Evolutionary conservation across 2,329 filamentous ascomycete species (phyloP).

Genomic region (Ophiocordyceps camponoti-saundersi): DNA sequence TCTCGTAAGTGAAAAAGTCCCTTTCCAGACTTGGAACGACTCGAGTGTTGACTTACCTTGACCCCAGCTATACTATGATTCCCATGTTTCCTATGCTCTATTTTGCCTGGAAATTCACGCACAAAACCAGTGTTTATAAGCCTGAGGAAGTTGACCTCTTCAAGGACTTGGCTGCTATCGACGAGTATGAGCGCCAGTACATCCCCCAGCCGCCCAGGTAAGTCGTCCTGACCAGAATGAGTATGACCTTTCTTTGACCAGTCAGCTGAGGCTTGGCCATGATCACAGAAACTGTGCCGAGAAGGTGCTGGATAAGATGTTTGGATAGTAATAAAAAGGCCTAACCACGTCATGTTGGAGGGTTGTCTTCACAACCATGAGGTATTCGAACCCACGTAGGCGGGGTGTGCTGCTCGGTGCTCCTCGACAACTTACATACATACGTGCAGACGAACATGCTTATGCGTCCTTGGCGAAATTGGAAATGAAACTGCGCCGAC

Average conservation of each 20-base stretch:
- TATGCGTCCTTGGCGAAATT: too few relatives aligned
- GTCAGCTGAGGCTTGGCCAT: background rate
- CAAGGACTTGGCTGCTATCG: constrained; percentile 46
- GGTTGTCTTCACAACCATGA: too few relatives aligned
- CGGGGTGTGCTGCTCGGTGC: too few relatives aligned
- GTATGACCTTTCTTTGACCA: background rate
- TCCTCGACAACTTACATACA: too few relatives aligned
- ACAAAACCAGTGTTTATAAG: constrained; percentile 40
- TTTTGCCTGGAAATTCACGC: constrained; percentile 53
- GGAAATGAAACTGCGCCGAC: too few relatives aligned
- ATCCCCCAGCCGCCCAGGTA: constrained; percentile 35
- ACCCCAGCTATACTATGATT: constrained; percentile 49
- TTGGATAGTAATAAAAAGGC: constrained; percentile 2
- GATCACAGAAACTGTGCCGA: constrained; percentile 6
- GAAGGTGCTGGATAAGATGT: constrained; percentile 6
- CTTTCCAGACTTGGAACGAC: background rate
- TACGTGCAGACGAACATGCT: too few relatives aligned
- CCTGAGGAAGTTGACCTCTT: constrained; percentile 45
- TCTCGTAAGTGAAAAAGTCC: constrained; percentile 31
- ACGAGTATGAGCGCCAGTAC: constrained; percentile 48
- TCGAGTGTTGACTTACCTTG: background rate
- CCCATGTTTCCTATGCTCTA: constrained; percentile 53
- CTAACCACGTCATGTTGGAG: background rate
- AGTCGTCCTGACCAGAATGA: constrained; percentile 9
- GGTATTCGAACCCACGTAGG: too few relatives aligned